Percentiles rank a stretch among this genome's conserved stretches.
These are phyloP conservation scores for Leccinum fallax DNA, from an alignment of 1,284 basidiomycete species.

Conservation along the genomic window DNA sequence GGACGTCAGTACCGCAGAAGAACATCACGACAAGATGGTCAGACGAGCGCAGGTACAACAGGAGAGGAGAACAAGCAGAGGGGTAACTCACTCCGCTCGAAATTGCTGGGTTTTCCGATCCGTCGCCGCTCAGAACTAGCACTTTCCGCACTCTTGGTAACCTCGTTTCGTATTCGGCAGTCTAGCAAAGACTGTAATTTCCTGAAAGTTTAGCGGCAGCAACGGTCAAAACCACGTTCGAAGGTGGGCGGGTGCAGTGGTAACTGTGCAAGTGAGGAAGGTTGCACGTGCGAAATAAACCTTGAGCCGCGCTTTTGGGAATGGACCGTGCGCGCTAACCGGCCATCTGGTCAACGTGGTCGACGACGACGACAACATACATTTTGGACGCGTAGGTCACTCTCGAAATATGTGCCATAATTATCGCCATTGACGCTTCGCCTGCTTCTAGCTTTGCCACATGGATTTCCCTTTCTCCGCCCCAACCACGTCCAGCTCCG, in stretches of 20 bases:
- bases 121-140: constrained; percentile 39
- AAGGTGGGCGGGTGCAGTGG: constrained; percentile 23
- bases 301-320: constrained; percentile 32
- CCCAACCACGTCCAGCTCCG: constrained; percentile 37
- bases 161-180: constrained; percentile 15
- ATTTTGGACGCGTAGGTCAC: constrained; percentile 1
- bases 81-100: constrained; percentile 39
- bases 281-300: constrained; percentile 37
- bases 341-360: constrained; percentile 13
- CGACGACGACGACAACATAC: constrained; percentile 24
- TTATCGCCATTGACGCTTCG: constrained; percentile 22
- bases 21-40: constrained; percentile 4
- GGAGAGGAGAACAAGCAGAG: constrained; percentile 4
- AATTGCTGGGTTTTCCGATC: constrained; percentile 39
- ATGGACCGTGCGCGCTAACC: constrained; percentile 30
- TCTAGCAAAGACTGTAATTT: constrained; percentile 5
- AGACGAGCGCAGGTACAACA: neutral
- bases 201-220: constrained; percentile 13
- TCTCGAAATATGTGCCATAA: constrained; percentile 31
- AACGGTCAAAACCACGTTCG: constrained; percentile 11
- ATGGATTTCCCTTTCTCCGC: constrained; percentile 34
- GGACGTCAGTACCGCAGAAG: constrained; percentile 10
- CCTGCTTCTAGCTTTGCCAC: constrained; percentile 24
- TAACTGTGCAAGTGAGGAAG: constrained; percentile 31
- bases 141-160: constrained; percentile 13